Percentiles rank a stretch among this genome's conserved stretches.
These are phyloP conservation scores for Teratosphaeria gauchensis DNA, from an alignment of 2,329 filamentous ascomycete species.

Conservation along the genomic window DNA sequence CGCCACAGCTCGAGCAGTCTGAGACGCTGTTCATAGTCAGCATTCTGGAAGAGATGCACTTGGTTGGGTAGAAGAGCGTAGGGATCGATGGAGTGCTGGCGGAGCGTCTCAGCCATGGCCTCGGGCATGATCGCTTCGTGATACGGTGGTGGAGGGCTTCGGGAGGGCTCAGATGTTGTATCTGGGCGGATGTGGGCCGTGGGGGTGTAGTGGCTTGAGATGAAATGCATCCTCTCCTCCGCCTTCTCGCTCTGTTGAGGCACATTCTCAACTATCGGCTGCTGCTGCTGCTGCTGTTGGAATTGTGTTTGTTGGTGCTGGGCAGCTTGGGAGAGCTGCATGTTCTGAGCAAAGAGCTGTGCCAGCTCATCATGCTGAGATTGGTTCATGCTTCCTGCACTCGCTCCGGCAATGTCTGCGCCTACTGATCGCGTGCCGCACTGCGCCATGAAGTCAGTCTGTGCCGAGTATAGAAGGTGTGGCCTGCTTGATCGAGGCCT, in stretches of 20 bases:
- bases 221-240: conserved; percentile 53
- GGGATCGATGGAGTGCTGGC: conserved; percentile 61
- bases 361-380: conserved; percentile 67
- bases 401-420: conserved; percentile 35
- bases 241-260: conserved; percentile 1
- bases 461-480: conserved; percentile 2
- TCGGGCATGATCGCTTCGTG: conserved; percentile 18
- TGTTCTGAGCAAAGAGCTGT: conserved; percentile 66
- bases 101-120: conserved; percentile 39
- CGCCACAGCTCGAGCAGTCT: conserved; percentile 78
- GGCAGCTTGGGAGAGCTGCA: conserved; percentile 47
- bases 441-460: conserved; percentile 25
- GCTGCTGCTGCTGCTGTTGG: conserved; percentile 12
- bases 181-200: conserved; percentile 55
- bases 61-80: conserved; percentile 62
- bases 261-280: background rate
- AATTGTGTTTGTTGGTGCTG: conserved; percentile 24
- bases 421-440: conserved; percentile 33
- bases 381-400: conserved; percentile 24
- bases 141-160: conserved; percentile 24
- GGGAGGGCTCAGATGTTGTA: conserved; percentile 23
- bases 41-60: conserved; percentile 66
- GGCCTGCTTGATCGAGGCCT: conserved; percentile 11
- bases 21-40: conserved; percentile 60
- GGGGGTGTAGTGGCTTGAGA: conserved; percentile 77